phyloP scores from a whole-genome alignment of 2,329 filamentous ascomycete genomes.

The Helicocarpus griseus region DNA sequence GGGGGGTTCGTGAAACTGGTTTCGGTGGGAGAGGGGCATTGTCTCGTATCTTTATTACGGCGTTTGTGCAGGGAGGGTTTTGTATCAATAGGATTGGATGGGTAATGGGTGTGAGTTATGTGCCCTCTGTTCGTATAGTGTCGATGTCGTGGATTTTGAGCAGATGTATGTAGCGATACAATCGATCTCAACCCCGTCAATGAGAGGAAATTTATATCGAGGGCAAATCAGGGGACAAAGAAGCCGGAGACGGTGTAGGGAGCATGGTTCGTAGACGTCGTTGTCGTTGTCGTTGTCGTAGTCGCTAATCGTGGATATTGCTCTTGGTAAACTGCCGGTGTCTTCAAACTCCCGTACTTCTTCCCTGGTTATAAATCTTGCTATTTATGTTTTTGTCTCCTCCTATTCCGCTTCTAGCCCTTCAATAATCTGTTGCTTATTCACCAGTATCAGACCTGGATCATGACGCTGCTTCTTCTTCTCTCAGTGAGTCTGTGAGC shows the following conservation, averaged over 20 bases:
- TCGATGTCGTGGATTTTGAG: too few species aligned
- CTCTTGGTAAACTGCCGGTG: too few species aligned
- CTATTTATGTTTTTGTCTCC: not conserved
- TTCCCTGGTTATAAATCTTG: not conserved
- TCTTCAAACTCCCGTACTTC: not conserved
- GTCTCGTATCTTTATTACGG: not conserved
- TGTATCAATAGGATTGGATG: too few species aligned
- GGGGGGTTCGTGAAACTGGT: slow-evolving; percentile 12
- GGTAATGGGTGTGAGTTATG: too few species aligned
- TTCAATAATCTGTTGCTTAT: too few species aligned
- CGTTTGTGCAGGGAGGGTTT: not conserved
- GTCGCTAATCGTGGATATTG: not conserved
- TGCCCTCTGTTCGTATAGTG: too few species aligned
- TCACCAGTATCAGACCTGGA: too few species aligned
- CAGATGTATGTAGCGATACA: not conserved
- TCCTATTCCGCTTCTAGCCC: not conserved
- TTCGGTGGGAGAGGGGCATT: slow-evolving; percentile 4
- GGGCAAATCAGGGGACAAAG: not conserved
- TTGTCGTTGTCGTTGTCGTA: not conserved
- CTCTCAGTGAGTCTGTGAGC: too few species aligned
- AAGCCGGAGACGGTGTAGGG: not conserved
- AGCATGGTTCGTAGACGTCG: not conserved
- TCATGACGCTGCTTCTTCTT: too few species aligned
- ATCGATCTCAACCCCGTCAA: not conserved
- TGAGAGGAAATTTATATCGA: not conserved